Percentiles rank a stretch among this genome's conserved stretches.
Evolutionary conservation across 1,284 basidiomycete genomes (phyloP).

Genomic region (Cystobasidium sp.): DNA sequence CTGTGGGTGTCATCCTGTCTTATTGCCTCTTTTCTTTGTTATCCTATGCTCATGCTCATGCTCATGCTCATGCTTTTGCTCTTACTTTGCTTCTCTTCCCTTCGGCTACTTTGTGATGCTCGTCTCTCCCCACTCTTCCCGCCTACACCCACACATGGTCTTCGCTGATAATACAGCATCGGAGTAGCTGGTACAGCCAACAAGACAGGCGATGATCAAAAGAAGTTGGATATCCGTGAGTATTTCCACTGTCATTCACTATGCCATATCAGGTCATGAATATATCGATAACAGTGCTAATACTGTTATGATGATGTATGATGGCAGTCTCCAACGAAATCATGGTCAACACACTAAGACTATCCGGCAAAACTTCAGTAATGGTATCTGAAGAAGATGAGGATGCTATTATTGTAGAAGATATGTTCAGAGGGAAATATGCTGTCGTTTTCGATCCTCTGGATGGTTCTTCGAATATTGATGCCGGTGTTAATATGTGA

Average conservation of each 20-base stretch:
- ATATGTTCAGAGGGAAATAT: constrained; percentile 66
- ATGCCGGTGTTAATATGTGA: constrained; percentile 96
- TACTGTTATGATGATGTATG: background rate
- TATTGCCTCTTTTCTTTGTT: background rate
- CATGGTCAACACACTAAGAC: constrained; percentile 78
- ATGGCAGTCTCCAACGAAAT: constrained; percentile 85
- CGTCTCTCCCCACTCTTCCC: no score
- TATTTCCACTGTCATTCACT: background rate
- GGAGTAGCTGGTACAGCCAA: constrained; percentile 95
- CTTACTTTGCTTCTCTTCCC: background rate
- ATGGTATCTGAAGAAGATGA: constrained; percentile 79
- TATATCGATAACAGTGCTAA: background rate
- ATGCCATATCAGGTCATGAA: background rate
- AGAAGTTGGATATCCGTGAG: constrained; percentile 88
- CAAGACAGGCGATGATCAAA: constrained; percentile 98
- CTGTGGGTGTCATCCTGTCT: constrained; percentile 66
- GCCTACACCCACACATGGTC: background rate
- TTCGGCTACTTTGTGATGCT: background rate
- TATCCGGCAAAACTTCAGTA: constrained; percentile 86
- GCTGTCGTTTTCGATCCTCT: constrained; percentile 99
- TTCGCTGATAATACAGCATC: constrained; percentile 65
- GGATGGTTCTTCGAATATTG: constrained; percentile 98
- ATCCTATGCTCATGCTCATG: background rate
- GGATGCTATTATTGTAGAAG: constrained; percentile 56
- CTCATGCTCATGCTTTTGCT: background rate